Conservation (phyloP, 2,329 filamentous ascomycete species). For the Verticillium zaregamsianum region DNA sequence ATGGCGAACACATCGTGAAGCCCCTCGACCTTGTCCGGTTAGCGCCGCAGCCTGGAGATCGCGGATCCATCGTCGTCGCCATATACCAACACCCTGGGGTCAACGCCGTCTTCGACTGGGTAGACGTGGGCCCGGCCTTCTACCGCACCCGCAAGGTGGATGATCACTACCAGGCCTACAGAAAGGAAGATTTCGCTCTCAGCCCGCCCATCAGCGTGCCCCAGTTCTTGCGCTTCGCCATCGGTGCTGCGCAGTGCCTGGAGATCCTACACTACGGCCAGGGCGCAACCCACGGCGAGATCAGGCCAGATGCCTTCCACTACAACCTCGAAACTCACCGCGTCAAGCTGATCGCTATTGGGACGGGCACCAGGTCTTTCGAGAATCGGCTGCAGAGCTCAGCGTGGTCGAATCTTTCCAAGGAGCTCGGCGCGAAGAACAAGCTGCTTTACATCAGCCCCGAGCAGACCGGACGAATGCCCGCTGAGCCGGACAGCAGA, state of each 20-base stretch:
- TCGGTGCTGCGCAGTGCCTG: constrained; percentile 79
- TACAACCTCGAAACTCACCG: constrained; percentile 66
- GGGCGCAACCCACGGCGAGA: constrained; percentile 83
- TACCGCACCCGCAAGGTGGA: constrained; percentile 53
- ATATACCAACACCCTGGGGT: constrained; percentile 76
- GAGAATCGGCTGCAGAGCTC: constrained; percentile 84
- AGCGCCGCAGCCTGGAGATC: constrained; percentile 63
- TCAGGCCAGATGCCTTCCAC: constrained; percentile 87
- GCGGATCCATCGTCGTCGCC: constrained; percentile 67
- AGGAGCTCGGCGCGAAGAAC: constrained; percentile 80
- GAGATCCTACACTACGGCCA: constrained; percentile 89
- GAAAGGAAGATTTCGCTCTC: constrained; percentile 41
- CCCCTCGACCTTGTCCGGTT: constrained; percentile 77
- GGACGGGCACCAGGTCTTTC: constrained; percentile 81
- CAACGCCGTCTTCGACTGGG: constrained; percentile 66
- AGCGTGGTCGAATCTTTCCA: constrained; percentile 80
- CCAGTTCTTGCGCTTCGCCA: constrained; percentile 84
- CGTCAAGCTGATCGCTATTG: constrained; percentile 80
- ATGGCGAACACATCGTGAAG: constrained; percentile 71
- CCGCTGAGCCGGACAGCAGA: constrained; percentile 83
- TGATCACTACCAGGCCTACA: constrained; percentile 43
- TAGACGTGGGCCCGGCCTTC: constrained; percentile 75
- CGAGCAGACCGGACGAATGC: constrained; percentile 90
- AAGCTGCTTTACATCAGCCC: constrained; percentile 91
- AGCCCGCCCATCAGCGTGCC: constrained; percentile 64